Base-by-base conservation (phyloP, 1,284 basidiomycete species). In the Gomphus sp. region DNA sequence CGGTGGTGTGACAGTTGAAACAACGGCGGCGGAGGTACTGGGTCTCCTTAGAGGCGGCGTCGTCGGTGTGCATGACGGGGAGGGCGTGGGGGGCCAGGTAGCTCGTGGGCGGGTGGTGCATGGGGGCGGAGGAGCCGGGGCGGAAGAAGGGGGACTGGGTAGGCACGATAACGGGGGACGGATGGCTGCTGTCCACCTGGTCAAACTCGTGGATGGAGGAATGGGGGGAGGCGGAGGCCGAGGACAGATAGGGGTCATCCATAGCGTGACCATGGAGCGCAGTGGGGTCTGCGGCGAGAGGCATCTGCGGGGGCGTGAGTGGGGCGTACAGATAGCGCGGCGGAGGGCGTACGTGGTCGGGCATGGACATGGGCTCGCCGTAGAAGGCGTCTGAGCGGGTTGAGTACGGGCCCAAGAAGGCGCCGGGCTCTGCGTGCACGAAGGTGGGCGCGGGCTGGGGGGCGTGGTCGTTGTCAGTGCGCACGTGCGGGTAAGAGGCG, bases 1-100 rank as follows among this genome's bases (percentile, higher is more conserved):
- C 89, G 1, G 89, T 91, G 22, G 89, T 90, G 69, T 89, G 89
- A 73, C 89, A 91, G 74, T 91, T 91, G 78, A 87, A 89, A 74
- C 89, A 91, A 14, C 88, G 79, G 37, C 89, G 77, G 25, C 89
- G 86, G 59, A 91, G 82, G 67, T 89, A 90, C 71, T 91, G 89
- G 0, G 89, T 91, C 70, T 91, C 89, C 72, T 91, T 91, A 51
- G 82, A 85, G 1, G 89, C 87, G 12, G 89, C 89, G 68, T 91
- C 89, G 73, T 91, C 89, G 0, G 89, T 91, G 73, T 91, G 87
- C 70, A 89, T 89, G 5, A 91, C 84, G 56, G 83, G 81, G 44
- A 89, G 76, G 39, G 80, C 72, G 66, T 81, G 81, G 5, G 77
- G 76, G 12, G 75, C 72, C 61, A 81, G 71, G 68, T 80, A 81